Conservation (phyloP, 2,329 filamentous ascomycete genomes). For the Zymoseptoria passerinii region DNA sequence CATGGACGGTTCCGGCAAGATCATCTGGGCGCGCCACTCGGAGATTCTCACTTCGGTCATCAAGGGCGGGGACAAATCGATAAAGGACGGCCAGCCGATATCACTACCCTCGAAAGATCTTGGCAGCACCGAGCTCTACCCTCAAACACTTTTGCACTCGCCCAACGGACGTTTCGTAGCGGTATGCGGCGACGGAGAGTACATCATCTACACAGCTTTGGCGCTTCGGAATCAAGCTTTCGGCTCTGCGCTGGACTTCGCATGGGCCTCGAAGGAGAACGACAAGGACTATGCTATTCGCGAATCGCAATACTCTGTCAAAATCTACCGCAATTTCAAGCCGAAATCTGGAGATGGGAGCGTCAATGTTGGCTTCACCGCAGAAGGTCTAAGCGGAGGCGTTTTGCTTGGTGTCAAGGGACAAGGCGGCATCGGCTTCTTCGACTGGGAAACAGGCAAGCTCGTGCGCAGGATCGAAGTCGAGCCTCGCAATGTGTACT, state of each 20-base stretch:
- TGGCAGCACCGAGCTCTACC: constrained; percentile 92
- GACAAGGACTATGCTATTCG: constrained; percentile 98
- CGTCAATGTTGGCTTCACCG: constrained; percentile 89
- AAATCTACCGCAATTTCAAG: constrained; percentile 96
- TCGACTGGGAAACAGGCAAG: constrained; percentile 86
- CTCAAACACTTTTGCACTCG: constrained; percentile 89
- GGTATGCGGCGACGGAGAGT: constrained; percentile 92
- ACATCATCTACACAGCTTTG: constrained; percentile 96
- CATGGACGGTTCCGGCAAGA: constrained; percentile 92
- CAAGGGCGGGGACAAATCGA: constrained; percentile 72
- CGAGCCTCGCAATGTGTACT: constrained; percentile 68
- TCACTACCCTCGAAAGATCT: constrained; percentile 86
- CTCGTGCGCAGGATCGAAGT: constrained; percentile 88
- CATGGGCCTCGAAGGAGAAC: constrained; percentile 94
- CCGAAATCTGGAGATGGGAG: constrained; percentile 67
- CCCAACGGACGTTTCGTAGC: constrained; percentile 87
- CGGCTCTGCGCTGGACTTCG: constrained; percentile 89
- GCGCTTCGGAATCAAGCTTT: constrained; percentile 98
- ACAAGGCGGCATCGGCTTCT: constrained; percentile 89
- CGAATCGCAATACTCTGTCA: constrained; percentile 87
- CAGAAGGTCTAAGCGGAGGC: constrained; percentile 82
- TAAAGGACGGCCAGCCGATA: constrained; percentile 86
- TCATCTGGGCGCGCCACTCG: constrained; percentile 92
- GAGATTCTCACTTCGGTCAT: constrained; percentile 93
- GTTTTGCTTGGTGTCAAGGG: constrained; percentile 89